These are phyloP conservation scores for Aspergillus clavatus DNA, from an alignment of 2,329 filamentous ascomycete genomes.

Conservation along the genomic window DNA sequence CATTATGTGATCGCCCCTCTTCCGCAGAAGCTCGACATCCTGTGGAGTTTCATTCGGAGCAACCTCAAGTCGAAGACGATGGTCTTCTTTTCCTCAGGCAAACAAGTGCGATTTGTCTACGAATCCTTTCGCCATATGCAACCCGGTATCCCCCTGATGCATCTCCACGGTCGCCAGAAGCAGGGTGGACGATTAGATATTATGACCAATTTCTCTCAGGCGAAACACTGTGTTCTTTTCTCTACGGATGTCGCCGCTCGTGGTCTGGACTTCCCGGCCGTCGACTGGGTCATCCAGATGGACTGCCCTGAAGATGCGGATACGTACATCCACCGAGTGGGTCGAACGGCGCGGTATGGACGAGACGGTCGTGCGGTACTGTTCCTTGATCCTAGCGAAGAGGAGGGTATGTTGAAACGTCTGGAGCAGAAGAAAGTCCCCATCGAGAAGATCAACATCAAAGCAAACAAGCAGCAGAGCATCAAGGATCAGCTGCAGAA, in stretches of 20 bases:
- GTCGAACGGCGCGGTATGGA: constrained; percentile 89
- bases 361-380: constrained; percentile 81
- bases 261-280: constrained; percentile 90
- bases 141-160: constrained; percentile 86
- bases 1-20: constrained; percentile 85
- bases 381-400: constrained; percentile 88
- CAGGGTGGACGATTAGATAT: constrained; percentile 84
- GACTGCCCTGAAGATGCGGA: constrained; percentile 95
- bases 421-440: constrained; percentile 87
- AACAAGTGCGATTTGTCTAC: constrained; percentile 94
- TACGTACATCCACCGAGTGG: constrained; percentile 95
- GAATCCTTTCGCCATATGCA: constrained; percentile 90
- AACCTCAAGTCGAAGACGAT: constrained; percentile 93
- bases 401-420: constrained; percentile 80
- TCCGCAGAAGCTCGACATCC: constrained; percentile 80
- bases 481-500: constrained; percentile 83
- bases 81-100: constrained; percentile 90
- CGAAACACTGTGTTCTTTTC: constrained; percentile 83
- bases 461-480: constrained; percentile 80
- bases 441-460: constrained; percentile 78
- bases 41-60: constrained; percentile 87
- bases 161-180: constrained; percentile 91
- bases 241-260: constrained; percentile 92
- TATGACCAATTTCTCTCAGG: constrained; percentile 72
- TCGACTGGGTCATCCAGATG: constrained; percentile 98